phyloP scores from a whole-genome alignment of 176 grass and related monocot genomes.

The Melocanna baccifera region DNA sequence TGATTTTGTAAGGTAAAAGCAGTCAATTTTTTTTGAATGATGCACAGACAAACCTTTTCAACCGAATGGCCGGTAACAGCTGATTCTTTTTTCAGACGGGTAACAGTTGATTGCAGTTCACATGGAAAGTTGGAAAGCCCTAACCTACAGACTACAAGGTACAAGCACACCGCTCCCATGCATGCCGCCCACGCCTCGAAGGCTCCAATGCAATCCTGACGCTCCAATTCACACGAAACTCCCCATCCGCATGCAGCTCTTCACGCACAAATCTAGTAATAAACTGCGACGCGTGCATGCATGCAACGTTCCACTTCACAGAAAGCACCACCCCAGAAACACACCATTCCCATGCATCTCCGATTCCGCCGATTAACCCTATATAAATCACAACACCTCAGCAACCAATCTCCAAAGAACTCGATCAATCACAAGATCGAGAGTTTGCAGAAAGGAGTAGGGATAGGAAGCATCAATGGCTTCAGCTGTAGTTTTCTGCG shows the following conservation, averaged over 20 bases:
- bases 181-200: background rate
- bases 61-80: background rate
- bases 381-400: background rate
- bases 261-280: slow-evolving; percentile 19
- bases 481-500: background rate
- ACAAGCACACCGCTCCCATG: slow-evolving; percentile 26
- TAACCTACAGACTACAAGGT: background rate
- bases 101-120: background rate
- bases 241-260: slow-evolving; percentile 1
- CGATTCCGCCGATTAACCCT: background rate
- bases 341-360: slow-evolving; percentile 34
- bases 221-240: slow-evolving; percentile 24
- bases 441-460: background rate
- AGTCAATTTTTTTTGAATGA: too few species aligned
- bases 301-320: slow-evolving; percentile 11
- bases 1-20: too few species aligned
- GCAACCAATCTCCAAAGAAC: background rate
- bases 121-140: background rate
- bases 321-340: background rate
- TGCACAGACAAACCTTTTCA: background rate
- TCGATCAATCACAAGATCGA: background rate
- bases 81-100: background rate
- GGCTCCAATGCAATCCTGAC: slow-evolving; percentile 29
- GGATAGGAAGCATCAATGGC: slow-evolving; percentile 18
- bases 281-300: background rate